phyloP scores from a whole-genome alignment of 345 rosid species.

The Excoecaria agallocha region DNA sequence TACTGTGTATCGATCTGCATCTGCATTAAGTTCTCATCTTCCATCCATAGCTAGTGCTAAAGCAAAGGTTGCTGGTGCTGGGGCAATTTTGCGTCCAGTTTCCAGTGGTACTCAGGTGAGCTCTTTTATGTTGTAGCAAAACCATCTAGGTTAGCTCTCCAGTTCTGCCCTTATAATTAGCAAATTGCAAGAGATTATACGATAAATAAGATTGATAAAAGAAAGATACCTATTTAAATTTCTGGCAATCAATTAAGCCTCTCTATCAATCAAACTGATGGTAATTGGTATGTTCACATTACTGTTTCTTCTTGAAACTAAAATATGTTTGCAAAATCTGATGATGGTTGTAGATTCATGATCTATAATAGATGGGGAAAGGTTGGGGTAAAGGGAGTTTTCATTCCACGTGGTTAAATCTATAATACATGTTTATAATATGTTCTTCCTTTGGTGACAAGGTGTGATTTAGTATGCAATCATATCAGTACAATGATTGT shows the following conservation, averaged over 20 bases:
- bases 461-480: too few relatives aligned
- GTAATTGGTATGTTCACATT: neutral
- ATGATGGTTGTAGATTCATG: constrained; percentile 56
- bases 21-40: constrained; percentile 85
- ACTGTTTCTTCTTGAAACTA: neutral
- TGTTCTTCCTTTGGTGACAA: too few relatives aligned
- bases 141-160: constrained; percentile 53
- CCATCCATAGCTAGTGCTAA: constrained; percentile 86
- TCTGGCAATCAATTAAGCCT: neutral
- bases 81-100: constrained; percentile 85
- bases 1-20: constrained; percentile 89
- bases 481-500: too few relatives aligned
- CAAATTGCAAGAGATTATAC: neutral
- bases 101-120: constrained; percentile 88
- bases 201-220: neutral
- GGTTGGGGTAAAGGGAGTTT: constrained; percentile 84
- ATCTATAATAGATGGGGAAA: constrained; percentile 87
- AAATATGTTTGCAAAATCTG: constrained; percentile 58
- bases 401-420: too few relatives aligned
- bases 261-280: neutral
- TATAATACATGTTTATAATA: too few relatives aligned
- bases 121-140: constrained; percentile 4
- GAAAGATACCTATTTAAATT: neutral
- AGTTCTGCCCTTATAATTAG: neutral
- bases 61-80: constrained; percentile 97